Evolutionary conservation across 148 eudicot genomes (phyloP), one percentile per base, ranked within the genome.

Genomic region (Persicaria maculosa): DNA sequence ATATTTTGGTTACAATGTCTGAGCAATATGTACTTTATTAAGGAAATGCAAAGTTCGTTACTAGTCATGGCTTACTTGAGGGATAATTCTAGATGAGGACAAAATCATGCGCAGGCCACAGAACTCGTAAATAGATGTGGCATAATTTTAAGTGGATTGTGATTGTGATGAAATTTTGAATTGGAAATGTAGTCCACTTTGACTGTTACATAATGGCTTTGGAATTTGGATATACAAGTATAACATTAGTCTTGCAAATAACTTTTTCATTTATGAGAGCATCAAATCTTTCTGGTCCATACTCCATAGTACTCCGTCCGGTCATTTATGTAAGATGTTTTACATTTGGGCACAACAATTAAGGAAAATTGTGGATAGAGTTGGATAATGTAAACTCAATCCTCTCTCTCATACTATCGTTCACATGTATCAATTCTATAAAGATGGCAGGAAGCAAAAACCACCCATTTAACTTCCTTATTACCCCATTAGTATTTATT

Each of bases 1-100:
- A 9, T 68, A 45, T 16, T 11, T 62, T 91, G 89, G 77, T 57
- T 25, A n/a, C 91, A 85, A 92, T 85, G 89, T 93, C 76, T 85
- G 94, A 19, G 84, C 81, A 58, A 91, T 88, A 86, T 74, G 85
- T 59, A 59, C 14, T 6, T 57, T 19, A 20, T 19, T 59, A 9
- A 20, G 40, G 14, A 22, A 59, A 20, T 59, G 65, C 65, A 57
- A 57, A 20, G 64, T 3, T 48, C 19, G 9, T 57, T 6, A 31
- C 0, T 59, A 59, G 65, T 9, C 4, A 20, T 59, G 11, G 22
- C 40, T 59, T 59, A 48, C 12, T 31, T 7, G 36, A 19, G 65
- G 65, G 9, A 6, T 9, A 19, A 48, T 9, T 9, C 52, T 48
- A 12, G 52, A 6, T 48, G 52, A 12, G 11, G 65, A 59, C 7